phyloP scores from a whole-genome alignment of 495 filamentous ascomycete species.

The Annulohypoxylon bovei region DNA sequence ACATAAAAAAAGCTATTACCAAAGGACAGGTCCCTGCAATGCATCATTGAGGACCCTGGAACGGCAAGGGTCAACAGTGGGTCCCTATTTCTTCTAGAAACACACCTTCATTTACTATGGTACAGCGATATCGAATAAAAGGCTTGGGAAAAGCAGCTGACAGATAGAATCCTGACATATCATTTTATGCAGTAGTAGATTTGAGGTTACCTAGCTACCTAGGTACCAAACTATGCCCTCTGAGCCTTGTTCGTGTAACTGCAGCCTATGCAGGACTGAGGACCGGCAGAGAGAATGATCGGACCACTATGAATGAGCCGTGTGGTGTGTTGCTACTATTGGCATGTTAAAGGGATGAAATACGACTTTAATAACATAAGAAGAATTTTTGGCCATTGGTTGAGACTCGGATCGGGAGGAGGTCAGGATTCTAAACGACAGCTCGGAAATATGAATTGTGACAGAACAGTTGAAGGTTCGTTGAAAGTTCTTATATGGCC shows the following conservation, averaged over 20 bases:
- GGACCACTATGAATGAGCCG: slow-evolving; percentile 8
- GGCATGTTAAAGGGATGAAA: slow-evolving; percentile 10
- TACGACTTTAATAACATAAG: slow-evolving; percentile 12
- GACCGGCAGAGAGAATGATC: slow-evolving; percentile 2
- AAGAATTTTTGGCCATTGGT: slow-evolving; percentile 4
- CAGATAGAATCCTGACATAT: slow-evolving; percentile 22
- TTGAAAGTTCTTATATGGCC: neutral
- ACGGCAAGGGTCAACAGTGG: slow-evolving; percentile 26
- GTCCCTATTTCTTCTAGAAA: slow-evolving; percentile 13
- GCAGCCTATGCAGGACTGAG: neutral
- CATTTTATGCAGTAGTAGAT: slow-evolving; percentile 16
- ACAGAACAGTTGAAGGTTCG: neutral
- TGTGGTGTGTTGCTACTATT: neutral
- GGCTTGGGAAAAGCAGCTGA: slow-evolving; percentile 5
- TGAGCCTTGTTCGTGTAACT: slow-evolving; percentile 3
- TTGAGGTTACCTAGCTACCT: neutral
- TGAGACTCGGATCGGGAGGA: neutral
- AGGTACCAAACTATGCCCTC: neutral
- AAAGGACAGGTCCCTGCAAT: slow-evolving; percentile 25
- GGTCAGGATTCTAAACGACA: neutral
- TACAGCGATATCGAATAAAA: slow-evolving; percentile 1
- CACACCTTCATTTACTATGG: slow-evolving; percentile 13
- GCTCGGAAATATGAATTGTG: slow-evolving; percentile 25
- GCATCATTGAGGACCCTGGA: slow-evolving; percentile 25
- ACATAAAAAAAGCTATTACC: neutral